A percentile compares a stretch with the other conserved stretches of the same genome.
Conservation (phyloP, 148 eudicot genomes). For the Limonium bicolor region DNA sequence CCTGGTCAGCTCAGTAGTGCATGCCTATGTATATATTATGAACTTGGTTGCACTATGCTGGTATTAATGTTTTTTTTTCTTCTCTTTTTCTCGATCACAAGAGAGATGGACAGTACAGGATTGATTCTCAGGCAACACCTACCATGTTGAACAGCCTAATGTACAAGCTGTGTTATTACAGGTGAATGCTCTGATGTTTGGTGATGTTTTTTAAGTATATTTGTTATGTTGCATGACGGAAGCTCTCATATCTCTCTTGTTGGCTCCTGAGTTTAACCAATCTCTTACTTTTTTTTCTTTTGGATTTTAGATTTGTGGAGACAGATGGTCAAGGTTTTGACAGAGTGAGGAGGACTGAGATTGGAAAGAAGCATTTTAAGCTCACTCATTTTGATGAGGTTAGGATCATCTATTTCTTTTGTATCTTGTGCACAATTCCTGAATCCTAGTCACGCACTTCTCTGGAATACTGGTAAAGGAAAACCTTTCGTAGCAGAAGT, state of each 20-base stretch:
- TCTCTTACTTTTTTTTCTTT: background rate
- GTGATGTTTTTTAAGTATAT: too few species aligned
- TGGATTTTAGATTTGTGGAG: constrained; percentile 64
- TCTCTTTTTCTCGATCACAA: constrained; percentile 11
- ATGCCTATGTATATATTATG: background rate
- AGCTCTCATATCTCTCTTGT: too few species aligned
- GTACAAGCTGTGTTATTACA: constrained; percentile 95
- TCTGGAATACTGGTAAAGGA: too few species aligned
- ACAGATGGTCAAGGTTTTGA: constrained; percentile 93
- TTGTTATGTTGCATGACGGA: too few species aligned
- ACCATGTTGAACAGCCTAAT: constrained; percentile 87
- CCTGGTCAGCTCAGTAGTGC: constrained; percentile 39
- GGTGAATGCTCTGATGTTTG: too few species aligned
- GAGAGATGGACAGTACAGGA: constrained; percentile 96
- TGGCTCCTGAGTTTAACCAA: background rate
- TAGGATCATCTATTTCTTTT: too few species aligned
- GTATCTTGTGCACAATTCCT: too few species aligned
- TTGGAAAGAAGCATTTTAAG: constrained; percentile 87
- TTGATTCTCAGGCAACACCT: constrained; percentile 85
- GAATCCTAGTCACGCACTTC: too few species aligned
- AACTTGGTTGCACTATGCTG: background rate
- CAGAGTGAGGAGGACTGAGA: constrained; percentile 80
- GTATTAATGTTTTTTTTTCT: background rate
- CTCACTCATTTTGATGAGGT: constrained; percentile 96
- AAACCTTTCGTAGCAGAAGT: too few species aligned